Conservation (phyloP, 2,329 filamentous ascomycete genomes). For the Nothopassalora personata region DNA sequence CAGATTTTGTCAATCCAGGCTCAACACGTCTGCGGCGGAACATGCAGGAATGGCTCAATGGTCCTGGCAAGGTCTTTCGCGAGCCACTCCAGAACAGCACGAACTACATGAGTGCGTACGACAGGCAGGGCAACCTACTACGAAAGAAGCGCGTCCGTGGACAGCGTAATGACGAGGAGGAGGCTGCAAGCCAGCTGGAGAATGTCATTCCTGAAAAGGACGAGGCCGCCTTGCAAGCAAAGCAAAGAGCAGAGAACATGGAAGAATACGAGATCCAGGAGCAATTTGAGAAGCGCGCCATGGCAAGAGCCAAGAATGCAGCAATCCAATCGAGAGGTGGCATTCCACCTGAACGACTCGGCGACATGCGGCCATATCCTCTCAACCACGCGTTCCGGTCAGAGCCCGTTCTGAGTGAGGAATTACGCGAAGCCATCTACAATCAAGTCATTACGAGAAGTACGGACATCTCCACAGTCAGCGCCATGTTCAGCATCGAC, state of each 20-base stretch:
- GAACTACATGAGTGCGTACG: conserved; percentile 53
- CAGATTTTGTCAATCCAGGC: conserved; percentile 6
- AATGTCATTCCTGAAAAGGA: conserved; percentile 29
- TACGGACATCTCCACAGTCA: conserved; percentile 68
- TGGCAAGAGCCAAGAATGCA: conserved; percentile 16
- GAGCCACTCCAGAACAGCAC: conserved; percentile 47
- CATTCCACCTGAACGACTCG: conserved; percentile 23
- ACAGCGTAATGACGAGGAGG: conserved; percentile 17
- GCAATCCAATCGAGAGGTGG: conserved; percentile 19
- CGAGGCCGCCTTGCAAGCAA: conserved; percentile 15
- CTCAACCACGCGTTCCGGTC: conserved; percentile 66
- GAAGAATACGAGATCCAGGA: conserved; percentile 19
- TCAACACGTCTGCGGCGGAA: conserved; percentile 48
- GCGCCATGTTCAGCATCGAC: conserved; percentile 70
- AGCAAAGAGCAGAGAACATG: conserved; percentile 21
- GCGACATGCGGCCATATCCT: conserved; percentile 60
- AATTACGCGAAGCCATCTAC: conserved; percentile 69
- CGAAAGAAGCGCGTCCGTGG: conserved; percentile 28
- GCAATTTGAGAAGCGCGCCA: conserved; percentile 14
- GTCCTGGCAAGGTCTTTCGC: conserved; percentile 47
- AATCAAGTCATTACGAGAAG: conserved; percentile 59
- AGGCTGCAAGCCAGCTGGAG: conserved; percentile 13
- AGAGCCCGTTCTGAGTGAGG: conserved; percentile 67
- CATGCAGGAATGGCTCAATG: conserved; percentile 57
- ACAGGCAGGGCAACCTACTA: conserved; percentile 45